Evolutionary conservation across 345 rosid species (phyloP), one percentile per base, ranked within the genome.

Genomic region (Moricandia moricandioides): DNA sequence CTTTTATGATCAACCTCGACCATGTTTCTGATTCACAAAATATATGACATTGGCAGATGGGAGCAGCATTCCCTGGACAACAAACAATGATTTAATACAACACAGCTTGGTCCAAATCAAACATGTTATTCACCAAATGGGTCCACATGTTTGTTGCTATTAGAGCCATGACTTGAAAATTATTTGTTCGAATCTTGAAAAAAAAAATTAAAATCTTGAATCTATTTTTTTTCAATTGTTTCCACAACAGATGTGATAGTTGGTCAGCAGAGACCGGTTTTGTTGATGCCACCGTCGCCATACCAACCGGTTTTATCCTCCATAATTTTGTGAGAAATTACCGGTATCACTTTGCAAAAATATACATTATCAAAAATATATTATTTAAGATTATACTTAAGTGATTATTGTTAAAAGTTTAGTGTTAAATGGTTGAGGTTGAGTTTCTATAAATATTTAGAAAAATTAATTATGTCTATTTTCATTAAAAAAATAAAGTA

Each of bases 281-380:
- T 86, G 76, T 94, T 88, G 85, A 84, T 89, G 89, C 88, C 89
- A 5, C 80, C 81, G 7, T 8, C 75, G 5, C 75, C 77, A 0
- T 89, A 87, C 85, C 97, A 85, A 76, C 92, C 89, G 75, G 97
- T 92, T 79, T 71, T n/a, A n/a, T n/a, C n/a, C n/a, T n/a, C n/a
- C n/a, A n/a, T n/a, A n/a, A n/a, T n/a, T n/a, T n/a, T n/a, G n/a
- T n/a, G n/a, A n/a, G 27, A n/a, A 61, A 68, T 9, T 89, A 87
- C 88, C 89, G n/a, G 73, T 75, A 3, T 5, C 72, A 4, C 72
- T 91, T 80, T 72, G 45, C 67, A n/a, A n/a, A n/a, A n/a, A n/a
- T n/a, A n/a, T n/a, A n/a, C n/a, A n/a, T n/a, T n/a, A n/a, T n/a
- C n/a, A n/a, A n/a, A n/a, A n/a, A n/a, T n/a, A n/a, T n/a, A n/a